These are phyloP conservation scores for Lecanoromycetidae sp. DNA, from an alignment of 2,329 filamentous ascomycete species.

Conservation along the genomic window DNA sequence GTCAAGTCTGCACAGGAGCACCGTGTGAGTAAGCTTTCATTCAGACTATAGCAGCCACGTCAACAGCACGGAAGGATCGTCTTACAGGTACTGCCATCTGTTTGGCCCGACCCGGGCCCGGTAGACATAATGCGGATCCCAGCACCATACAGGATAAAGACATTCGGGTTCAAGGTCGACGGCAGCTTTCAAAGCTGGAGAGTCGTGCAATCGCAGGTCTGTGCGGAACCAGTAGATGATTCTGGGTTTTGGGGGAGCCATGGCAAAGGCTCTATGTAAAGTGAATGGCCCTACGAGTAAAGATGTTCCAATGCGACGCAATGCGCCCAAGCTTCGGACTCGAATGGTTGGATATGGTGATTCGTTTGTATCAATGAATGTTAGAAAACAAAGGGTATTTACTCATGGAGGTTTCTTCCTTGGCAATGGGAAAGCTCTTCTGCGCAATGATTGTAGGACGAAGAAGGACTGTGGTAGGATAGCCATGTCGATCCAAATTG, in stretches of 20 bases:
- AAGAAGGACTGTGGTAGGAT: not conserved
- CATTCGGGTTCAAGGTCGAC: conserved; percentile 55
- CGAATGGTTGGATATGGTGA: not conserved
- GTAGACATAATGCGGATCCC: conserved; percentile 73
- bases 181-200: conserved; percentile 59
- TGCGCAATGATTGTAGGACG: not conserved
- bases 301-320: not conserved
- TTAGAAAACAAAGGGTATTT: no score
- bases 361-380: not conserved
- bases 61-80: not conserved
- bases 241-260: conserved; percentile 30
- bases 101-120: conserved; percentile 57
- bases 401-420: not conserved
- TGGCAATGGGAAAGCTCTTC: not conserved
- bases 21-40: not conserved
- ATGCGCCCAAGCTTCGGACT: not conserved
- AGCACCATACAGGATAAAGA: conserved; percentile 66
- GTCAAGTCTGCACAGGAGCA: conserved; percentile 43
- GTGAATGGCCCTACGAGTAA: not conserved
- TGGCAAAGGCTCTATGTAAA: not conserved
- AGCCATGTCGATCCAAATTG: not conserved
- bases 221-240: conserved; percentile 73
- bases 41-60: not conserved
- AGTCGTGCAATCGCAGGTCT: conserved; percentile 65
- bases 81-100: conserved; percentile 58